Base-by-base conservation (phyloP, 768 basidiomycete genomes). In the Paxillus involutus region DNA sequence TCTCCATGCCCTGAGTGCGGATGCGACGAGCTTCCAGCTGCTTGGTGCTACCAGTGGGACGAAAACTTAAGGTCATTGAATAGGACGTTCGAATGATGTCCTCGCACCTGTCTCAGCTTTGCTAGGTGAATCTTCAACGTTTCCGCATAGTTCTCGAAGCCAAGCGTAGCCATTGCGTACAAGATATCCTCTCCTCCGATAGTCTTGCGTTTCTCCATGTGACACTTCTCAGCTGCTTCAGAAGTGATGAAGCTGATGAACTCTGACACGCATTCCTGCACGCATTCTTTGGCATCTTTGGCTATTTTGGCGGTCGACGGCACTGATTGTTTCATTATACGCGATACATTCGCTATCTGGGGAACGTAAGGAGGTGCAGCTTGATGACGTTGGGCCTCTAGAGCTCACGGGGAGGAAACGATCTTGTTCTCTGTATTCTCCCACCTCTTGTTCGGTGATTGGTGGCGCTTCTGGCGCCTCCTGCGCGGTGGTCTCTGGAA, bases 201-300 rank as follows among this genome's bases (percentile, higher is more conserved):
- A 54, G 96, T 98, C 78, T 98, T 98, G 57, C 96, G 82, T 73
- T 98, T 98, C 77, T 98, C 95, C 61, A 89, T 77, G 67, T 89
- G 83, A 60, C 94, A 95, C 65, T 93, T 93, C 72, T 98, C 96
- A 14, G 92, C 93, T 5, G 96, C 96, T 71, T 98, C 96, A 42
- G 88, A 91, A 29, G 95, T 97, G 75, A 98, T 94, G 80, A 98
- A 98, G 62, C 86, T 87, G 71, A 98, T 98, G 78, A 97, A 98
- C 75, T 98, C 96, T 41, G 91, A 94, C 52, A 97, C 93, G 73
- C 95, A 97, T 74, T 98, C 96, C 70, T 98, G 96, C 41, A 98
- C 93, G 72, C 92, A 94, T 74, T 98, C 96, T 69, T 98, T 98
- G 43, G 94, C 94, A 72, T 98, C 96, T 71, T 98, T 98, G 8